Percentiles rank a stretch among this genome's conserved stretches.
These are phyloP conservation scores for Neoboletus brunneissimus DNA, from an alignment of 768 basidiomycete genomes.

Conservation along the genomic window DNA sequence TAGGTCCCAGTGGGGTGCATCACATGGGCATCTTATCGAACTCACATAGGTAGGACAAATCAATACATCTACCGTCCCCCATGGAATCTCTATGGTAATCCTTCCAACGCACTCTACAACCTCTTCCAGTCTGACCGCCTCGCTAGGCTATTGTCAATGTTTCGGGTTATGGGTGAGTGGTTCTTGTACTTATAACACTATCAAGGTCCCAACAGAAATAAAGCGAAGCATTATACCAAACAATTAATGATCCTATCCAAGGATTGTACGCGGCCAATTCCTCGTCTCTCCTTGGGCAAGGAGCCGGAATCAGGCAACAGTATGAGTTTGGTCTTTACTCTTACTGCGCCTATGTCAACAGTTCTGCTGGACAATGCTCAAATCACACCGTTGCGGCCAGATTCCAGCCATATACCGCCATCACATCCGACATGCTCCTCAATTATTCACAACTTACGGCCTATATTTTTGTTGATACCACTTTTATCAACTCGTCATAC, in stretches of 20 bases:
- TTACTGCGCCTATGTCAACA: constrained; percentile 69
- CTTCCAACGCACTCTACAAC: constrained; percentile 2
- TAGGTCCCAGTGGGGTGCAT: constrained; percentile 37
- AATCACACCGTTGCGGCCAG: constrained; percentile 55
- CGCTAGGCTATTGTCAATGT: constrained; percentile 64
- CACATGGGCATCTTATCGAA: constrained; percentile 22
- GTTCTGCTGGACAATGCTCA: constrained; percentile 59
- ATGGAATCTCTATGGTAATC: constrained; percentile 69
- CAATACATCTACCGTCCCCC: constrained; percentile 70
- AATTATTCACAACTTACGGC: constrained; percentile 60
- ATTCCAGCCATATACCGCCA: constrained; percentile 62
- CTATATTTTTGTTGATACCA: constrained; percentile 48
- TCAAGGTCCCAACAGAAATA: background rate
- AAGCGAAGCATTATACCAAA: constrained; percentile 50
- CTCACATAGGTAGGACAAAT: constrained; percentile 71
- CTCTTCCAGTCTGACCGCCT: constrained; percentile 16
- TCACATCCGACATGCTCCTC: constrained; percentile 63
- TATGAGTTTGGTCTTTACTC: constrained; percentile 84
- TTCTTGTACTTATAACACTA: background rate
- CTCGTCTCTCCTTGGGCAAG: constrained; percentile 53
- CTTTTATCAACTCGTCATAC: constrained; percentile 60
- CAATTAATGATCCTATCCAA: constrained; percentile 55
- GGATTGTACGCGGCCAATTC: constrained; percentile 68
- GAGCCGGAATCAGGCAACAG: constrained; percentile 60
- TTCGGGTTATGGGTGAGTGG: constrained; percentile 64